A percentile compares a stretch with the other conserved stretches of the same genome.
These are phyloP conservation scores for Ciborinia camelliae DNA, from an alignment of 2,329 filamentous ascomycete genomes.

Conservation along the genomic window DNA sequence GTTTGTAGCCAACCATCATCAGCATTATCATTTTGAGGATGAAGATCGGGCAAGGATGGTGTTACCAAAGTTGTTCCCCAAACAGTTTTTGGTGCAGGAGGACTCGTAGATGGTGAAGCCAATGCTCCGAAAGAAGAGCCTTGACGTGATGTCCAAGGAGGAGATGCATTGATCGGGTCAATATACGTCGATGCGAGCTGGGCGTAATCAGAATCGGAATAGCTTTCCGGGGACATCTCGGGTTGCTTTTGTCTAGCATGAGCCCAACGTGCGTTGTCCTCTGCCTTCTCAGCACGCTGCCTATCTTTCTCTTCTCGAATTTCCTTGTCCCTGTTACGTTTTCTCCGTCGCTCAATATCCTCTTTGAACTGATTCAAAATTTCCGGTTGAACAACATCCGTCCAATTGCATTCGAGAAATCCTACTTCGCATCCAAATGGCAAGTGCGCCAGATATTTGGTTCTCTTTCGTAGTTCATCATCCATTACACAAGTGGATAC, in stretches of 20 bases:
- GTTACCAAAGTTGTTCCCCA: slow-evolving; percentile 81
- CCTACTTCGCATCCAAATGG: slow-evolving; percentile 70
- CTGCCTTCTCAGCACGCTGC: slow-evolving; percentile 63
- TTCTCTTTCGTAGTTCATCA: slow-evolving; percentile 65
- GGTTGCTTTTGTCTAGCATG: slow-evolving; percentile 54
- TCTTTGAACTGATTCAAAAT: slow-evolving; percentile 58
- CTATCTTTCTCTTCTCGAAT: slow-evolving; percentile 67
- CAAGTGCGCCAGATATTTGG: slow-evolving; percentile 68
- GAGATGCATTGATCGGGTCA: slow-evolving; percentile 46
- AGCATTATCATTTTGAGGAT: slow-evolving; percentile 36
- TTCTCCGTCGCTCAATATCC: slow-evolving; percentile 62
- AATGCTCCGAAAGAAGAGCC: slow-evolving; percentile 63
- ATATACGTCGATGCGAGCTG: slow-evolving; percentile 54
- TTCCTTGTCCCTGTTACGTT: slow-evolving; percentile 65
- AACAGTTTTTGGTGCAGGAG: slow-evolving; percentile 72
- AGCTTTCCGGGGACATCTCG: slow-evolving; percentile 46
- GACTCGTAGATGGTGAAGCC: slow-evolving; percentile 77
- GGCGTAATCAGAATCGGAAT: slow-evolving; percentile 62
- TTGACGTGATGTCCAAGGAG: slow-evolving; percentile 53
- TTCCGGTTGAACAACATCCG: slow-evolving; percentile 60
- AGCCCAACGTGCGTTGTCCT: slow-evolving; percentile 63
- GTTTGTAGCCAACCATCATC: slow-evolving; percentile 87
- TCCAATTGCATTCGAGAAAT: slow-evolving; percentile 75
- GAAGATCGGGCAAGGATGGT: slow-evolving; percentile 54
- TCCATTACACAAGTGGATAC: slow-evolving; percentile 70